Conservation (phyloP, 305 asterid genomes). For the Ilex paraguariensis region DNA sequence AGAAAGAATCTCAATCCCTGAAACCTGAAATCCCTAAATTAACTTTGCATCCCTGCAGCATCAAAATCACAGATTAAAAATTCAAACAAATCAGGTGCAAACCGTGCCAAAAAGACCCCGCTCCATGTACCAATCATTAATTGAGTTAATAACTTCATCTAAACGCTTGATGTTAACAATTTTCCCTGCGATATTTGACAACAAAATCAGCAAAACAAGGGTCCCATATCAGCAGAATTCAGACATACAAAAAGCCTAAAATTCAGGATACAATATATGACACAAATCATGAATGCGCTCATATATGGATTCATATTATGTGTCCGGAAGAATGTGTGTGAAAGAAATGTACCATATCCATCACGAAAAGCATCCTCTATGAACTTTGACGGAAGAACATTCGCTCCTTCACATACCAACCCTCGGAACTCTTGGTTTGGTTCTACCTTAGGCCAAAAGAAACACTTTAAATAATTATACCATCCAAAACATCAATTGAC, state of each 20-base stretch:
- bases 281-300: neutral
- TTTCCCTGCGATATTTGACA: conserved; percentile 85
- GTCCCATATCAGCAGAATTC: conserved; percentile 27
- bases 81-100: conserved; percentile 23
- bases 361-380: conserved; percentile 89
- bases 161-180: conserved; percentile 77
- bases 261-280: neutral
- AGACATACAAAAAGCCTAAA: neutral
- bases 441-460: conserved; percentile 81
- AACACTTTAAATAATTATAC: conserved; percentile 21
- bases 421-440: conserved; percentile 98
- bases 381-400: conserved; percentile 85
- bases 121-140: conserved; percentile 96
- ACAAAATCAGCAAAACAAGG: conserved; percentile 29
- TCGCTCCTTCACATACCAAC: conserved; percentile 95
- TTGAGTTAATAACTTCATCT: conserved; percentile 84
- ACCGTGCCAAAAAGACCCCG: conserved; percentile 98
- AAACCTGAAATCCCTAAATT: conserved; percentile 51
- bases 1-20: conserved; percentile 87
- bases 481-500: conserved; percentile 8
- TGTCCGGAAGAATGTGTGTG: neutral
- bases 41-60: neutral
- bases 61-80: neutral
- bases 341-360: conserved; percentile 68
- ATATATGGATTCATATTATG: too few relatives aligned